Evolutionary conservation across 257 asterid genomes (phyloP), one percentile per base, ranked within the genome.

Genomic region (Nicotiana benthamiana): DNA sequence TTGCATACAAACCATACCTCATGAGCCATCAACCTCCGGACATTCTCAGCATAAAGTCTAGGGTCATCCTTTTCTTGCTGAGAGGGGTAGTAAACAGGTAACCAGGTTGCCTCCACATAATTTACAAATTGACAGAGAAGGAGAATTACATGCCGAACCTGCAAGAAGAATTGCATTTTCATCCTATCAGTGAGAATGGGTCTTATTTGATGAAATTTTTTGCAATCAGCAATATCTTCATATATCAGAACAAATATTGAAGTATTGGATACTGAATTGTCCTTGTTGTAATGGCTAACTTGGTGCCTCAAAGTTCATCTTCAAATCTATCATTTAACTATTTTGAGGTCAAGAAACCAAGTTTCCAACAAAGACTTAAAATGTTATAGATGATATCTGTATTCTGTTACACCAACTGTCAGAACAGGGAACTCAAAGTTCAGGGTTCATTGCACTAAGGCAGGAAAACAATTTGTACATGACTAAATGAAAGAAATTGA

Each of bases 101-200:
- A 87, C 68, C 89, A 83, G 40, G 74, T 90, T 85, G 91, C 97
- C 85, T 94, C 95, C 75, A 94, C 79, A 82, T 88, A 82, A 86
- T 93, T 94, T 70, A 87, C 93, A 87, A 91, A 90, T 87, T 94
- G 98, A 88, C 97, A 90, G 80, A 94, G 93, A 81, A 94, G 97
- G 80, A 90, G 88, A 84, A 94, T 84, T 83, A 94, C 91, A 86
- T 94, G 98, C 64, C 97, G 94, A 3, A 63, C 91, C 98, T 94
- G 97, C 86, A 87, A 46, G 82, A 48, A 34, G 43, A 74, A 74
- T 84, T 57, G 81, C 63, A 62, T 84, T 84, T 59, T 75, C 79
- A 4, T 83, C 86, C 53, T 56, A 80, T 8, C 43, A 61, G 65
- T 76, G 75, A 10, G 82, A 78, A 77, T 46, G 80, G 57, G 54